Conservation (phyloP, 345 rosid genomes). For the Citrus sp. region DNA sequence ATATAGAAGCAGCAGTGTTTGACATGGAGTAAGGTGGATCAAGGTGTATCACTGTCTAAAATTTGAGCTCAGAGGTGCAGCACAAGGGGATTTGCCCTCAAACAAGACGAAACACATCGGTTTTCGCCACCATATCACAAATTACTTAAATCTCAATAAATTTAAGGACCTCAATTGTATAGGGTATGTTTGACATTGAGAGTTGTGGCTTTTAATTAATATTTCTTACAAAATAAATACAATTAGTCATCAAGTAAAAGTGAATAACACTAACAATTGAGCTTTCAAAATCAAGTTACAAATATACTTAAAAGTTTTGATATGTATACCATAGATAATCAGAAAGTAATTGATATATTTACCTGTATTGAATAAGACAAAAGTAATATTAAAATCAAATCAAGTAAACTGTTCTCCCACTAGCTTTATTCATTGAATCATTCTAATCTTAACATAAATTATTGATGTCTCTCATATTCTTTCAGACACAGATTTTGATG, state of each 20-base stretch:
- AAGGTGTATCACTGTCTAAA: conserved; percentile 80
- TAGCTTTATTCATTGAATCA: background rate
- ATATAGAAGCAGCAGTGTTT: conserved; percentile 64
- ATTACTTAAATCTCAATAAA: no score
- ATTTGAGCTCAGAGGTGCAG: conserved; percentile 83
- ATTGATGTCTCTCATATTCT: background rate
- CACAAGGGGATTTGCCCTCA: conserved; percentile 74
- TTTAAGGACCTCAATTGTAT: no score
- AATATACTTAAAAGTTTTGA: no score
- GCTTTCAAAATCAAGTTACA: no score
- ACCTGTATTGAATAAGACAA: background rate
- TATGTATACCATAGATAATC: no score
- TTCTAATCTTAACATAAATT: background rate
- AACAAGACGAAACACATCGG: conserved; percentile 31
- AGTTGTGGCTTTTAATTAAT: no score
- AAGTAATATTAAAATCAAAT: background rate
- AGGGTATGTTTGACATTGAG: no score
- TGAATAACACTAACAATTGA: no score
- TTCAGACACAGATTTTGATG: background rate
- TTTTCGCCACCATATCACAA: no score
- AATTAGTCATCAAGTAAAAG: no score
- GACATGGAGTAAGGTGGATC: conserved; percentile 88
- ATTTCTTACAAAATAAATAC: no score
- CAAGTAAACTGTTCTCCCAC: background rate
- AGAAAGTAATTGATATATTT: background rate